Base-by-base conservation (phyloP, 2,329 filamentous ascomycete genomes). In the Neurospora sp. region DNA sequence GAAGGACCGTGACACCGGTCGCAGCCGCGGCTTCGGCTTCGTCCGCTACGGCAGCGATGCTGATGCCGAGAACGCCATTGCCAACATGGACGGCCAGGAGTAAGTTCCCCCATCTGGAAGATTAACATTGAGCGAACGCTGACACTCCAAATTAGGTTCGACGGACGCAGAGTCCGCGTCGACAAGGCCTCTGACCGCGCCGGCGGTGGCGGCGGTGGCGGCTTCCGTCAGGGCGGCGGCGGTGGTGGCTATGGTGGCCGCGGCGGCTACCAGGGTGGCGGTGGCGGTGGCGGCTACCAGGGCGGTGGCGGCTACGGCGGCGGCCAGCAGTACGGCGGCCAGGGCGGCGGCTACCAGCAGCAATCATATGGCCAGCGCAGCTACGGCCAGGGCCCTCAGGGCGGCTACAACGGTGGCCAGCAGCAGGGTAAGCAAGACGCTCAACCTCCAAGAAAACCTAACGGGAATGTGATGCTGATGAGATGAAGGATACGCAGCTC, bases 21-120 rank as follows among this genome's bases (percentile, higher is more conserved):
- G 95, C 81, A 97, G 94, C 86, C 92, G 96, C 81, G 96, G 96
- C 72, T 99, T 98, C 80, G 96, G 96, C 66, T 98, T 98, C 81
- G 95, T 99, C 73, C 92, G 94, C 76, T 99, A 95, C 82, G 83
- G 88, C 68, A 88, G 89, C 74, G 92, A 94, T 74, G 82, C 84
- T 66, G 91, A 94, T 80, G 92, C 92, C 72, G 89, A 93, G 77
- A 86, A 86, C 74, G 92, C 92, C 62, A 95, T 95, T 79, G 81
- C 84, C 66, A 83, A 84, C 74, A 94, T 96, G 92, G 95, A 96
- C 85, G 93, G 94, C 79, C 84, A 92, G 76, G 93, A 97, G 95
- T 97, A 86, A 81, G 92, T 79, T 40, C 37, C 6, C 15, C 52
- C 19, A 12, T 57, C 28, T 19, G 19, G 28, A 36, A 40, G 5